These are phyloP conservation scores for Lactarius evosmus DNA, from an alignment of 768 basidiomycete genomes.

Conservation along the genomic window DNA sequence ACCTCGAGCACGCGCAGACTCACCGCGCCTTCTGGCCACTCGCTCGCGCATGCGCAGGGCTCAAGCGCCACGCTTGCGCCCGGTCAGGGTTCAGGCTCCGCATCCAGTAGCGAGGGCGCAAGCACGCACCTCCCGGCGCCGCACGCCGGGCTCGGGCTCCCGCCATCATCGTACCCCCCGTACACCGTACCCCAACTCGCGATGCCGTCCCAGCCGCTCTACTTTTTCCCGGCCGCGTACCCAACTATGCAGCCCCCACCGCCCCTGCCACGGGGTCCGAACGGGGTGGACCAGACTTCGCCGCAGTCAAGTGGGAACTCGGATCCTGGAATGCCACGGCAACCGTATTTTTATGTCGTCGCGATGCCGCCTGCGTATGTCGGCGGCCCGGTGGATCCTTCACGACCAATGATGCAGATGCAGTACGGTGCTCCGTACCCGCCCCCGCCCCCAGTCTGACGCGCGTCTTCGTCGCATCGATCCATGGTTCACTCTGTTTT, in stretches of 20 bases:
- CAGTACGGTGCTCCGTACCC: not conserved
- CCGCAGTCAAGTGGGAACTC: conserved; percentile 14
- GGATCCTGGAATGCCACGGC: conserved; percentile 8
- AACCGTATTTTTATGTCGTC: conserved; percentile 23
- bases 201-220: conserved; percentile 21
- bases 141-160: not conserved
- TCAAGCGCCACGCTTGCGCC: conserved; percentile 23
- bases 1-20: conserved; percentile 7
- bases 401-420: conserved; percentile 10
- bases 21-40: conserved; percentile 13
- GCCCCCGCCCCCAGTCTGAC: conserved; percentile 12
- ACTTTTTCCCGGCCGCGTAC: conserved; percentile 19
- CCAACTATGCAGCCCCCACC: not conserved
- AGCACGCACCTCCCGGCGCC: conserved; percentile 9
- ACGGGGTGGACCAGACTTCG: conserved; percentile 1
- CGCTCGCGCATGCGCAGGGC: conserved; percentile 9
- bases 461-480: too few species aligned
- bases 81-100: conserved; percentile 17
- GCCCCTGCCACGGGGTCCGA: not conserved
- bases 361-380: conserved; percentile 22
- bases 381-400: conserved; percentile 4
- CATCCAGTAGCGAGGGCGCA: conserved; percentile 16
- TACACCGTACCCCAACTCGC: conserved; percentile 17
- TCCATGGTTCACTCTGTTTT: too few species aligned
- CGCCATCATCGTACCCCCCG: conserved; percentile 3